Percentiles rank a stretch among this genome's conserved stretches.
These are phyloP conservation scores for Hippophae tibetana DNA, from an alignment of 306 rosid genomes.

Conservation along the genomic window DNA sequence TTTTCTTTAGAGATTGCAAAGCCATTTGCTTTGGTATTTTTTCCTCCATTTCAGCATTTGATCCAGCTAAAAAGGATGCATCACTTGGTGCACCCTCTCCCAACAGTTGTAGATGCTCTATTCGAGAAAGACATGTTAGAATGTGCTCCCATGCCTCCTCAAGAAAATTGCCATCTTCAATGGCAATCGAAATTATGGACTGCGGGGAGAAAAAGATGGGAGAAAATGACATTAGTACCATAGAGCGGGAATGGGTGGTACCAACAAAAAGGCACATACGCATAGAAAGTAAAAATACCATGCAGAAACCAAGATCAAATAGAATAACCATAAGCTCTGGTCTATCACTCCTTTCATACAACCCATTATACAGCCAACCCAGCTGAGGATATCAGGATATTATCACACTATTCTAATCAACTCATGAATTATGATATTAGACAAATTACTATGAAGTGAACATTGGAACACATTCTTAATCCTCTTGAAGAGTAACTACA, in stretches of 20 bases:
- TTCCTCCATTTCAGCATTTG: slow-evolving; percentile 64
- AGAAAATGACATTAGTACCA: slow-evolving; percentile 6
- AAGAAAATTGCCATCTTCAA: slow-evolving; percentile 92
- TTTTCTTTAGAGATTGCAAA: slow-evolving; percentile 66
- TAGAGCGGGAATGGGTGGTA: background rate
- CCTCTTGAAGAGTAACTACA: background rate
- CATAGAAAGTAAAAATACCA: background rate
- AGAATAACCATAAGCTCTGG: background rate
- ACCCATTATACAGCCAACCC: background rate
- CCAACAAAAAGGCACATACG: background rate
- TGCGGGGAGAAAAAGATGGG: slow-evolving; percentile 24
- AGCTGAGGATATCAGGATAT: background rate
- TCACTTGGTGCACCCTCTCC: slow-evolving; percentile 98
- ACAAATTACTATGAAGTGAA: background rate
- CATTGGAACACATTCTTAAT: slow-evolving; percentile 4
- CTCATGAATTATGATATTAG: background rate
- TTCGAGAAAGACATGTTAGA: slow-evolving; percentile 89
- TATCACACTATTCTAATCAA: slow-evolving; percentile 3
- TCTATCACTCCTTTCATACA: background rate
- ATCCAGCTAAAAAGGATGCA: slow-evolving; percentile 70
- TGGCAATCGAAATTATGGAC: slow-evolving; percentile 90
- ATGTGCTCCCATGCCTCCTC: slow-evolving; percentile 99
- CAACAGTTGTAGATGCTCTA: slow-evolving; percentile 88
- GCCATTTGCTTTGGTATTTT: slow-evolving; percentile 48
- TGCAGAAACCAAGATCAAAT: background rate